These are phyloP conservation scores for Backusella morwellensis DNA, from an alignment of 192 early-diverging fungal genomes.

Conservation along the genomic window DNA sequence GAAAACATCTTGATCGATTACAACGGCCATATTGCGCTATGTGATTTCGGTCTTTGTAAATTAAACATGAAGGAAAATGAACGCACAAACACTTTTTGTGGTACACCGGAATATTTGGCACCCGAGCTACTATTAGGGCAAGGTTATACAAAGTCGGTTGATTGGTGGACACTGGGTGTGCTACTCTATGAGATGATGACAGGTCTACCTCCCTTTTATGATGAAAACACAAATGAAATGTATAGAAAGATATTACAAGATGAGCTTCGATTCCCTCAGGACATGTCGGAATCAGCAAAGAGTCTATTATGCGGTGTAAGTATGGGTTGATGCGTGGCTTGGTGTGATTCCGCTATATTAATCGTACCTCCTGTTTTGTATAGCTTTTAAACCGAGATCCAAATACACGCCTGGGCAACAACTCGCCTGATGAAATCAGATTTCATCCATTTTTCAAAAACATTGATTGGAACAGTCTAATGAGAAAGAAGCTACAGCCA, in stretches of 20 bases:
- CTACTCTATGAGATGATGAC: constrained; percentile 90
- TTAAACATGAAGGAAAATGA: constrained; percentile 92
- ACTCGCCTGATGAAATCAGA: constrained; percentile 89
- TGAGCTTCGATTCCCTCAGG: constrained; percentile 80
- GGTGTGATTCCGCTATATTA: neutral
- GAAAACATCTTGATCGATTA: constrained; percentile 95
- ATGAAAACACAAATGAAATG: constrained; percentile 94
- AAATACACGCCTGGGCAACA: constrained; percentile 77
- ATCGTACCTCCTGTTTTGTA: neutral
- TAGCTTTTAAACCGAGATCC: constrained; percentile 80
- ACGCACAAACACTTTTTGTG: constrained; percentile 94
- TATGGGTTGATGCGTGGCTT: neutral
- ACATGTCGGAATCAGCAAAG: constrained; percentile 66
- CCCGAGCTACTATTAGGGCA: constrained; percentile 85
- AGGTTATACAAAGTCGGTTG: constrained; percentile 90
- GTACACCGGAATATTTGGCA: constrained; percentile 97
- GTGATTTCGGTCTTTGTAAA: constrained; percentile 95
- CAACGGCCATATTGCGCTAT: constrained; percentile 91
- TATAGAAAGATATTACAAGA: constrained; percentile 92
- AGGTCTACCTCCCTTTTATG: constrained; percentile 90
- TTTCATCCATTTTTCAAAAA: constrained; percentile 90
- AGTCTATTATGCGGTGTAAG: constrained; percentile 59
- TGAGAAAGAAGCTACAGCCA: constrained; percentile 86
- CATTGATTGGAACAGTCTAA: constrained; percentile 88
- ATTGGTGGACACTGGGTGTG: constrained; percentile 98